A percentile compares a stretch with the other conserved stretches of the same genome.
These are phyloP conservation scores for Cenchrus americanus DNA, from an alignment of 176 grass and related monocot species.

Conservation along the genomic window DNA sequence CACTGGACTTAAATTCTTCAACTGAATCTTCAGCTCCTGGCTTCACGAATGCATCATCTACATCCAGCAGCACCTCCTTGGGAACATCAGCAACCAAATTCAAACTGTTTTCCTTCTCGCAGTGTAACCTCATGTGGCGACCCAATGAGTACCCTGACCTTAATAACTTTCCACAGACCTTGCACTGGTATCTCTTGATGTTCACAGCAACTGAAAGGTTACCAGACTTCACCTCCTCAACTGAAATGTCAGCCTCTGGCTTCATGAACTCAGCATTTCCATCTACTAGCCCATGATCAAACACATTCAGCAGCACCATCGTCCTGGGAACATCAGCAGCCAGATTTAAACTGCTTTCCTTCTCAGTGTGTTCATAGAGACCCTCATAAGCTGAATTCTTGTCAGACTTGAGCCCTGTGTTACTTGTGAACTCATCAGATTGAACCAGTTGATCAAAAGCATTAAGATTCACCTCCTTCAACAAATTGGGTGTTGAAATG, in stretches of 20 bases:
- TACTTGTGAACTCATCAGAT: conserved; percentile 12
- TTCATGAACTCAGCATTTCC: conserved; percentile 15
- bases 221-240: conserved; percentile 24
- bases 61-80: conserved; percentile 8
- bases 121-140: conserved; percentile 30
- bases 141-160: conserved; percentile 44
- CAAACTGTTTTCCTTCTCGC: conserved; percentile 33
- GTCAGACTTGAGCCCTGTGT: not conserved
- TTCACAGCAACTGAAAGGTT: conserved; percentile 28
- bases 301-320: conserved; percentile 29
- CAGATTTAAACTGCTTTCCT: conserved; percentile 42
- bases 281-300: conserved; percentile 21
- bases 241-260: conserved; percentile 7
- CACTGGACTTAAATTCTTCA: conserved; percentile 14
- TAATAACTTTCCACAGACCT: conserved; percentile 47
- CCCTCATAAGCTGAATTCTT: conserved; percentile 31
- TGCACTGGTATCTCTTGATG: conserved; percentile 35
- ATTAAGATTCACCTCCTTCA: conserved; percentile 19
- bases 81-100: conserved; percentile 26
- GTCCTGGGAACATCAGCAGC: conserved; percentile 6
- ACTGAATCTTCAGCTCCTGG: conserved; percentile 5
- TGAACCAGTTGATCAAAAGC: not conserved
- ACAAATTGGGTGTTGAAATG: conserved; percentile 2
- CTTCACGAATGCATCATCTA: conserved; percentile 22
- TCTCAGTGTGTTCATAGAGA: conserved; percentile 15